These are phyloP conservation scores for Pharus latifolius DNA, from an alignment of 176 grass and related monocot species.

Conservation along the genomic window DNA sequence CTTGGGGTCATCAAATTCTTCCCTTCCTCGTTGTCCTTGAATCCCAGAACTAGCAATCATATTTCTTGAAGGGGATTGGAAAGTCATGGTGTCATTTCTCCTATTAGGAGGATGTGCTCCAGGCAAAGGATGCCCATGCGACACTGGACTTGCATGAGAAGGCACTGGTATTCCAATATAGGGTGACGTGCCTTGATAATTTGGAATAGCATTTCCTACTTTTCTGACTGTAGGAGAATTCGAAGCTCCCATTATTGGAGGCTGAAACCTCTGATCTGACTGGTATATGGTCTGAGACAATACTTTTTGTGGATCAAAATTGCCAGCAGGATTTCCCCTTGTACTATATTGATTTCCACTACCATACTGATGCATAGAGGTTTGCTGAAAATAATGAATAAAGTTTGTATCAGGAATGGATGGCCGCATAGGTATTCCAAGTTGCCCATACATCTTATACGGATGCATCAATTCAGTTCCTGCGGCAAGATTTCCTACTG, in stretches of 20 bases:
- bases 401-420: constrained; percentile 55
- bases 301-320: constrained; percentile 49
- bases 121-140: constrained; percentile 37
- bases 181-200: constrained; percentile 39
- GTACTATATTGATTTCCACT: constrained; percentile 58
- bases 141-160: constrained; percentile 47
- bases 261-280: constrained; percentile 48
- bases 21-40: constrained; percentile 51
- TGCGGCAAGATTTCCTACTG: constrained; percentile 28
- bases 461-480: constrained; percentile 58
- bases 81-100: constrained; percentile 50
- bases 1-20: constrained; percentile 60
- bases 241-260: constrained; percentile 33
- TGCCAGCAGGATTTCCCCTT: constrained; percentile 33
- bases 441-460: constrained; percentile 72
- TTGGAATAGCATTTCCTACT: constrained; percentile 31
- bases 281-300: constrained; percentile 24
- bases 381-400: constrained; percentile 59
- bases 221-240: constrained; percentile 41
- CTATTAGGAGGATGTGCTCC: constrained; percentile 37
- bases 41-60: constrained; percentile 29
- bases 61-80: constrained; percentile 37
- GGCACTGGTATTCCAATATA: constrained; percentile 39
- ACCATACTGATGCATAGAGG: constrained; percentile 43
- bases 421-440: constrained; percentile 49